These are phyloP conservation scores for Cystobasidiopsis lactophilus DNA, from an alignment of 768 basidiomycete genomes.

Conservation along the genomic window DNA sequence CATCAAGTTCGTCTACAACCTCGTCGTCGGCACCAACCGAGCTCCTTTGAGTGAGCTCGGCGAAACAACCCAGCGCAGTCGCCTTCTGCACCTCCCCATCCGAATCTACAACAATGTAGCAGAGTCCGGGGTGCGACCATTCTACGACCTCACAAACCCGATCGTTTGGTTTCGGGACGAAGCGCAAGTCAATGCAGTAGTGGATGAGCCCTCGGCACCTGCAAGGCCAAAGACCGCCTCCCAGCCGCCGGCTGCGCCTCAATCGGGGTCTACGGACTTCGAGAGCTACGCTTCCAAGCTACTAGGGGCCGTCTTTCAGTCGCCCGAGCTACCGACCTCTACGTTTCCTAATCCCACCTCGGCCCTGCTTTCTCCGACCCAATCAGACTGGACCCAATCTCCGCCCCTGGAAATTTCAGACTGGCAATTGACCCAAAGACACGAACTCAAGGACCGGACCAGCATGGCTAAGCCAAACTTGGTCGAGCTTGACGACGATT, in stretches of 20 bases:
- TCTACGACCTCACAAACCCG: conserved; percentile 73
- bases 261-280: conserved; percentile 16
- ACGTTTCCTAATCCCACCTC: background rate
- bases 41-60: conserved; percentile 11
- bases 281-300: conserved; percentile 21
- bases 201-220: background rate
- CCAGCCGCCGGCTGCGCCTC: background rate
- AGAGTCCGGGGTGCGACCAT: conserved; percentile 35
- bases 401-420: background rate
- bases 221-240: background rate
- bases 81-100: conserved; percentile 77
- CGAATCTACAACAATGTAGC: conserved; percentile 52
- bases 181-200: conserved; percentile 20
- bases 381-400: too few relatives aligned
- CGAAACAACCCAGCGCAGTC: conserved; percentile 27
- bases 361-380: too few relatives aligned
- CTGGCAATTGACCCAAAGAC: background rate
- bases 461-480: background rate
- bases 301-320: conserved; percentile 19
- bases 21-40: conserved; percentile 56
- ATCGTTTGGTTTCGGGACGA: conserved; percentile 29
- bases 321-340: conserved; percentile 12
- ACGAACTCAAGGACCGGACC: conserved; percentile 5
- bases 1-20: conserved; percentile 66
- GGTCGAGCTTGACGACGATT: conserved; percentile 12